Percentiles rank a stretch among this genome's conserved stretches.
Evolutionary conservation across 179 eudicot species (phyloP).

Genomic region (Heliamphora pulchella): DNA sequence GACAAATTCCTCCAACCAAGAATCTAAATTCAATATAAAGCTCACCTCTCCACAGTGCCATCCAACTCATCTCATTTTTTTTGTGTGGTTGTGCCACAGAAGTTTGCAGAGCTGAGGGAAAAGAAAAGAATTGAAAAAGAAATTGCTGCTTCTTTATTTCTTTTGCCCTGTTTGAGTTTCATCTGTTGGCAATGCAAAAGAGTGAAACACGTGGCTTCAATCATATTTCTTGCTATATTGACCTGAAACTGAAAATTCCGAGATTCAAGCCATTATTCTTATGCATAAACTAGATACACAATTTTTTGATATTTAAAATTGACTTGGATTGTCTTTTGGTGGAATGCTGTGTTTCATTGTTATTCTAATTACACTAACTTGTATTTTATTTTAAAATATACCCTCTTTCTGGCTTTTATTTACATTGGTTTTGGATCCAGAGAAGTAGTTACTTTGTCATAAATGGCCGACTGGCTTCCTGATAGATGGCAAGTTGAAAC

Average conservation of each 20-base stretch:
- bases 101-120: neutral
- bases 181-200: neutral
- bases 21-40: neutral
- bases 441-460: neutral
- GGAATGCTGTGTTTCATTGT: neutral
- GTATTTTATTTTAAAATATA: neutral
- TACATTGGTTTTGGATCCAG: neutral
- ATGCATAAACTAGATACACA: neutral
- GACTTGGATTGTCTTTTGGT: neutral
- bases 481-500: neutral
- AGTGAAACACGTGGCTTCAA: neutral
- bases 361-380: neutral
- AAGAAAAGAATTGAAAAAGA: neutral
- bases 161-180: neutral
- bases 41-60: neutral
- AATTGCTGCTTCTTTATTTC: neutral
- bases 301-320: neutral
- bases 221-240: neutral
- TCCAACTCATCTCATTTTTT: neutral
- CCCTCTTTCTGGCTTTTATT: neutral
- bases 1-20: neutral
- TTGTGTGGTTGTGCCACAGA: neutral
- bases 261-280: neutral
- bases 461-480: conserved; percentile 15
- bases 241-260: neutral